Evolutionary conservation across 2,329 filamentous ascomycete genomes (phyloP).

Genomic region (Rhynchosporium agropyri): DNA sequence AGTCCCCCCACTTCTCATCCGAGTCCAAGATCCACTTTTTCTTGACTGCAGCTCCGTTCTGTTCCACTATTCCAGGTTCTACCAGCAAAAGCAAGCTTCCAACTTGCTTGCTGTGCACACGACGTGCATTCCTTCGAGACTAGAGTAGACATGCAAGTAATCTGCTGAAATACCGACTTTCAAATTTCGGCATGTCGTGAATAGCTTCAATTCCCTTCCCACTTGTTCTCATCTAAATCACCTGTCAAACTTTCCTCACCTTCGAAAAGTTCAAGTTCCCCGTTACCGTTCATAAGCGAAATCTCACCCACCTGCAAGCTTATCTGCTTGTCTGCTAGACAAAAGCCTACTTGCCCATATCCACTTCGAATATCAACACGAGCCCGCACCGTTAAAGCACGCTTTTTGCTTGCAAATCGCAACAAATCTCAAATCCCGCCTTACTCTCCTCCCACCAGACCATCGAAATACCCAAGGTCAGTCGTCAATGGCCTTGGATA

Average conservation of each 20-base stretch:
- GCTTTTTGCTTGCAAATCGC: slow-evolving; percentile 21
- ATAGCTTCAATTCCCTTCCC: neutral
- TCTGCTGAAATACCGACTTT: neutral
- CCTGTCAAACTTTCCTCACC: neutral
- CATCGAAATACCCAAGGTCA: slow-evolving; percentile 27
- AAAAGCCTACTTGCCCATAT: slow-evolving; percentile 9
- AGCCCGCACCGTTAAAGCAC: slow-evolving; percentile 15
- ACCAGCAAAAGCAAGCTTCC: neutral
- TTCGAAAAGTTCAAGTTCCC: neutral
- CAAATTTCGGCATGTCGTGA: neutral
- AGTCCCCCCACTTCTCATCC: neutral
- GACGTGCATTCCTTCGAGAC: neutral
- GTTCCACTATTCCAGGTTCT: no score
- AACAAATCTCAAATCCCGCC: slow-evolving; percentile 10
- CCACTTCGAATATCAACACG: slow-evolving; percentile 28
- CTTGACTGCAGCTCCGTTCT: neutral
- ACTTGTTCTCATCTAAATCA: slow-evolving; percentile 7
- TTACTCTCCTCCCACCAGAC: slow-evolving; percentile 13
- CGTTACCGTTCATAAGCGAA: slow-evolving; percentile 9
- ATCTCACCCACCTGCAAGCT: slow-evolving; percentile 7
- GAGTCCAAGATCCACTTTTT: neutral
- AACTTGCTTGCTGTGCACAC: neutral
- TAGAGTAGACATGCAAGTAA: neutral
- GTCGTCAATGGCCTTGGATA: slow-evolving; percentile 60
- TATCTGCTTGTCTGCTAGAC: slow-evolving; percentile 7